phyloP scores from a whole-genome alignment of 2,329 filamentous ascomycete genomes.

The Fusarium sp. region DNA sequence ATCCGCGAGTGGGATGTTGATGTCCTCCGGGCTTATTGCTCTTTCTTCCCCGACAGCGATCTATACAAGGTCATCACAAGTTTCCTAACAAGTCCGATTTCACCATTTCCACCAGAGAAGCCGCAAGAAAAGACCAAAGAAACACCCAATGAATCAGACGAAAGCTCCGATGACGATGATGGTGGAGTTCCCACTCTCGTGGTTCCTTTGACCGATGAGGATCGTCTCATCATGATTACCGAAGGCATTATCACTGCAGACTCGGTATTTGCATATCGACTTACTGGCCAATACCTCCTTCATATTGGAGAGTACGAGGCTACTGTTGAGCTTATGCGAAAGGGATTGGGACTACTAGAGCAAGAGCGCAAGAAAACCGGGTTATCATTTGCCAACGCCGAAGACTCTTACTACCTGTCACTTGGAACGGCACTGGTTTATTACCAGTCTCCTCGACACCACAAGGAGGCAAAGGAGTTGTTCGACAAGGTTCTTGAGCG shows the following conservation, averaged over 20 bases:
- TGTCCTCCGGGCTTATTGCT: constrained; percentile 83
- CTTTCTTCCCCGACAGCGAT: constrained; percentile 86
- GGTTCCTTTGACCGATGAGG: constrained; percentile 77
- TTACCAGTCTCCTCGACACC: constrained; percentile 90
- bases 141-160: constrained; percentile 59
- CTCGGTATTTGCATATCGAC: constrained; percentile 84
- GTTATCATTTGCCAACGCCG: constrained; percentile 75
- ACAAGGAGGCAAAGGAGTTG: constrained; percentile 86
- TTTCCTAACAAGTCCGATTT: constrained; percentile 85
- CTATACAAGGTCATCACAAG: constrained; percentile 85
- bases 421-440: constrained; percentile 91
- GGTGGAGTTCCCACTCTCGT: constrained; percentile 66
- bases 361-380: constrained; percentile 76
- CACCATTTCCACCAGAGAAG: constrained; percentile 75
- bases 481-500: constrained; percentile 85
- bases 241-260: constrained; percentile 76
- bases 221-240: constrained; percentile 84
- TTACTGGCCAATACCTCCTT: constrained; percentile 87
- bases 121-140: constrained; percentile 42
- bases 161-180: constrained; percentile 72
- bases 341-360: constrained; percentile 73
- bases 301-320: constrained; percentile 87
- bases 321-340: constrained; percentile 82
- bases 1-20: constrained; percentile 82
- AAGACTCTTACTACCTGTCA: constrained; percentile 80